phyloP scores from a whole-genome alignment of 2,329 filamentous ascomycete species.

The Venturia asperata region DNA sequence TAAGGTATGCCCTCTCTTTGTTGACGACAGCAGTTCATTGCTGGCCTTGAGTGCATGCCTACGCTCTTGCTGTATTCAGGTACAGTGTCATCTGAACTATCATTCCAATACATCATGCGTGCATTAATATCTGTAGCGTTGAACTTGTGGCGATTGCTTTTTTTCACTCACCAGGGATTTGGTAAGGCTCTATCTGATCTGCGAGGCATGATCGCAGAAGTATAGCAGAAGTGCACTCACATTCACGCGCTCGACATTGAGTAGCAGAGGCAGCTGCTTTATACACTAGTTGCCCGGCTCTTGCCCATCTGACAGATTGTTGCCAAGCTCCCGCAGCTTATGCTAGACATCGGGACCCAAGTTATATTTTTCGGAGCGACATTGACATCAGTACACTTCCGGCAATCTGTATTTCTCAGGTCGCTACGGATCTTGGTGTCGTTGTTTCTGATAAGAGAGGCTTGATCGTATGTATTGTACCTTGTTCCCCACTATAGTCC shows the following conservation, averaged over 20 bases:
- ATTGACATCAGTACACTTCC: neutral
- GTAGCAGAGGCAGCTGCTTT: neutral
- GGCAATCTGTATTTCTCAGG: neutral
- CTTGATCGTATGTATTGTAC: no score
- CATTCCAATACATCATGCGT: neutral
- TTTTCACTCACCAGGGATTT: neutral
- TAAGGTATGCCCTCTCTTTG: neutral
- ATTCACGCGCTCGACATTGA: no score
- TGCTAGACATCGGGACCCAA: neutral
- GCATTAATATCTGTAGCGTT: neutral
- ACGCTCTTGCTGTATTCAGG: conserved; percentile 4
- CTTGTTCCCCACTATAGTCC: no score
- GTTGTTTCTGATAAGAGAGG: neutral
- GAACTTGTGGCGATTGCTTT: neutral
- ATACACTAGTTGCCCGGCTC: neutral
- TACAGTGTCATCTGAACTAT: neutral
- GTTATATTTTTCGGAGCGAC: neutral
- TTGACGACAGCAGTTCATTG: neutral
- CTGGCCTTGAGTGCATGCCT: neutral
- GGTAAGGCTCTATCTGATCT: neutral
- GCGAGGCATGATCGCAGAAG: neutral
- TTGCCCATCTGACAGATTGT: neutral
- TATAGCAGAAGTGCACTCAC: neutral
- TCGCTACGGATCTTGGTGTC: neutral
- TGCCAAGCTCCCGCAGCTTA: neutral